A percentile compares a stretch with the other conserved stretches of the same genome.
Conservation (phyloP, 192 early-diverging fungal genomes). For the Endogone sp. region DNA sequence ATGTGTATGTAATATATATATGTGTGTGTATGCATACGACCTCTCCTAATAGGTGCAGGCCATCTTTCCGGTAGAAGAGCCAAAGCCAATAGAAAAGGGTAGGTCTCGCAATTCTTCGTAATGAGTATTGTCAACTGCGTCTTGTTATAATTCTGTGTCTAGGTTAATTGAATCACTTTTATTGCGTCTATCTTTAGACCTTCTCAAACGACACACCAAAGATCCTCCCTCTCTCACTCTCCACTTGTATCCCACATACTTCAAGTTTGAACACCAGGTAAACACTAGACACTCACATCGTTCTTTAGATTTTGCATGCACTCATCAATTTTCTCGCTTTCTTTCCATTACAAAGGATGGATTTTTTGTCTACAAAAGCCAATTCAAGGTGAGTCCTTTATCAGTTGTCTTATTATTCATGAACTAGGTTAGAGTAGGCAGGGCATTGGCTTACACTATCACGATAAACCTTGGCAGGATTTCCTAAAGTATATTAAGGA, state of each 20-base stretch:
- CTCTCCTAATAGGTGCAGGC: too few relatives aligned
- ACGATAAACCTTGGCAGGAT: constrained; percentile 22
- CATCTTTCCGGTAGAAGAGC: too few relatives aligned
- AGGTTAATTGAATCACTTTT: too few relatives aligned
- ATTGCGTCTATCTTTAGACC: constrained; percentile 14
- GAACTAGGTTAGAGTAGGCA: too few relatives aligned
- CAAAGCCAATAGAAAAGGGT: too few relatives aligned
- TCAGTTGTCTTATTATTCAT: neutral
- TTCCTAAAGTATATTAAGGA: constrained; percentile 48
- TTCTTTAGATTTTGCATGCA: too few relatives aligned
- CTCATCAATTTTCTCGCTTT: too few relatives aligned
- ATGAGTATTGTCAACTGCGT: too few relatives aligned
- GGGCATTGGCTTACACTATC: neutral
- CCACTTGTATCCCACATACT: constrained; percentile 69
- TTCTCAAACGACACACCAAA: constrained; percentile 41
- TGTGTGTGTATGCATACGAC: too few relatives aligned
- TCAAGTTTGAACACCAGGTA: constrained; percentile 66
- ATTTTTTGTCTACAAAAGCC: constrained; percentile 50
- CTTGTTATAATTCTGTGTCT: too few relatives aligned
- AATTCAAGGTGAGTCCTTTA: constrained; percentile 39
- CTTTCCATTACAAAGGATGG: constrained; percentile 32
- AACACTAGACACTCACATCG: neutral
- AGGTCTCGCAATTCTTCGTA: too few relatives aligned
- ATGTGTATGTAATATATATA: too few relatives aligned
- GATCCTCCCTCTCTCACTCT: constrained; percentile 56